These are phyloP conservation scores for Taiozyma sp. DNA, from an alignment of 1,139 yeast genomes.

Conservation along the genomic window DNA sequence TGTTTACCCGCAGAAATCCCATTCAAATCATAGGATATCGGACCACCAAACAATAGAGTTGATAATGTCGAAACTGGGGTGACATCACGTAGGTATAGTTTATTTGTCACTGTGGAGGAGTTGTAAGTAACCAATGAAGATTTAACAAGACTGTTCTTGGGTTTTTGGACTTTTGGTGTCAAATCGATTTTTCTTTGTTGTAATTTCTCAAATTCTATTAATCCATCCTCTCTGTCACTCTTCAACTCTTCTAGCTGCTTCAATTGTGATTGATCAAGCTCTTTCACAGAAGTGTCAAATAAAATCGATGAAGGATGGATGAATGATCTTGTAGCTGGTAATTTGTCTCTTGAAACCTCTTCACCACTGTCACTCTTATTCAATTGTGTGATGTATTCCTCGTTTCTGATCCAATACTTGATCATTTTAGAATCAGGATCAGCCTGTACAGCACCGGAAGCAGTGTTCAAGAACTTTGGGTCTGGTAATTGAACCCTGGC, in stretches of 20 bases:
- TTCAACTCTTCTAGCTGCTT: slow-evolving; percentile 12
- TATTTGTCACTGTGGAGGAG: slow-evolving; percentile 58
- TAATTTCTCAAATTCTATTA: slow-evolving; percentile 27
- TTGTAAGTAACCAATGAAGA: slow-evolving; percentile 54
- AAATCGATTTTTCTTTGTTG: slow-evolving; percentile 28
- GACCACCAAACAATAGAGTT: slow-evolving; percentile 75
- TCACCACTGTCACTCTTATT: slow-evolving; percentile 9
- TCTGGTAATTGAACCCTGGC: slow-evolving; percentile 83
- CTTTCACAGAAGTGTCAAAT: slow-evolving; percentile 38
- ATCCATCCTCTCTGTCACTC: slow-evolving; percentile 35
- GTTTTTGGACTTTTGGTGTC: slow-evolving; percentile 30
- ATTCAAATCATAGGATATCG: slow-evolving; percentile 62
- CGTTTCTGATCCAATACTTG: slow-evolving; percentile 70
- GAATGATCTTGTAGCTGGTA: slow-evolving; percentile 67
- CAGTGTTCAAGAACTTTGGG: slow-evolving; percentile 63
- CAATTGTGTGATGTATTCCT: slow-evolving; percentile 35
- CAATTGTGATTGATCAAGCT: slow-evolving; percentile 23
- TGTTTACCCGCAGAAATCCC: slow-evolving; percentile 32
- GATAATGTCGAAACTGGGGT: slow-evolving; percentile 78
- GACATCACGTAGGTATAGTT: slow-evolving; percentile 64
- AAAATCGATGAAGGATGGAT: slow-evolving; percentile 80
- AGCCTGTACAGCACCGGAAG: slow-evolving; percentile 75
- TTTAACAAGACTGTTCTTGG: slow-evolving; percentile 29
- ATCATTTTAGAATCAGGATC: slow-evolving; percentile 79
- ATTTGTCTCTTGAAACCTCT: slow-evolving; percentile 14